Base-by-base conservation (phyloP, 352 stramenopile genomes). In the Aphanomyces stellatus region DNA sequence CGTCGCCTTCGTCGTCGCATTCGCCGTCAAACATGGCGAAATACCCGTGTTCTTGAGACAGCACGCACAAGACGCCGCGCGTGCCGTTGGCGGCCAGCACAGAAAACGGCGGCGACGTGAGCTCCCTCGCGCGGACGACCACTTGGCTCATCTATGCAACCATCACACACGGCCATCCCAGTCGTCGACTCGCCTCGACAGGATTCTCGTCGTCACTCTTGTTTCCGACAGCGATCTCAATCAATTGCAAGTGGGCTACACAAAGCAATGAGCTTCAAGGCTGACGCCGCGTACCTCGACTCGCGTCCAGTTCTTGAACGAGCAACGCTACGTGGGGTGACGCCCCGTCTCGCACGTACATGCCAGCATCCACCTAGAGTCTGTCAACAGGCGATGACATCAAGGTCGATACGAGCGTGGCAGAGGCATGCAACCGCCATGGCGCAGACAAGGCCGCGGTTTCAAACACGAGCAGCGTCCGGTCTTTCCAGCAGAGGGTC, bases 11-110 rank as follows among this genome's bases (percentile, higher is more conserved):
- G 17, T 64, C 55, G 37, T 64, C 55, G 40, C 48, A 34, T 30
- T 67, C 60, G 10, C 37, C 60, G 34, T 67, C 60, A 37, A 48
- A 67, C 37, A 67, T 49, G 5, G 34, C 30, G 34, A 67, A 51
- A 2, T 11, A n/a, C 3, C 37, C 13, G 15, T 66, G 11, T 11
- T 25, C 7, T 19, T 37, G 28, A 13, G 60, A 56, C 11, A 67
- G 15, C 10, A 67, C 5, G 2, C 46, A 49, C 10, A 67, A 41
- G 28, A 67, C 60, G 10, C 60, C 60, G 27, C 60, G 60, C n/a
- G 28, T 48, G 30, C 60, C 60, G 27, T 67, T 59, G n/a, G 37
- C 60, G 30, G 34, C 60, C 19, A 67, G 28, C 34, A 19, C 33
- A 28, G 24, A 11, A 11, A 67, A 31, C 13, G 11, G 13, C 37